Evolutionary conservation across 306 rosid species (phyloP).

Genomic region (Castanea sativa): DNA sequence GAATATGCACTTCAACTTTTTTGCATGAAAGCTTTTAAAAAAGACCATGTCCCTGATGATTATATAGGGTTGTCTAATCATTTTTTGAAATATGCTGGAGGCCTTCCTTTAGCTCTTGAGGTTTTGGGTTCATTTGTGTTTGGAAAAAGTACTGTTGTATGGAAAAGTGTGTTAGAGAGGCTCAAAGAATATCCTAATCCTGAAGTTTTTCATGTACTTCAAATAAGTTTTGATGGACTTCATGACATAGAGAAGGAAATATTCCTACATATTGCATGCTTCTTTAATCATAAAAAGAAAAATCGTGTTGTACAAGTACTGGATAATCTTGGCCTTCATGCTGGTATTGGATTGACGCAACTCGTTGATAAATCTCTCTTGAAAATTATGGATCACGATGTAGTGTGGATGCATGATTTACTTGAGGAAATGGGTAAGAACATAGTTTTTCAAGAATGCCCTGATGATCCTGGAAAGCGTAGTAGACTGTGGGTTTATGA

Average conservation of each 20-base stretch:
- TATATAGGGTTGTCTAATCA: accelerated
- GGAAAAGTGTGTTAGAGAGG: not conserved
- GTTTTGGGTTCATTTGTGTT: not conserved
- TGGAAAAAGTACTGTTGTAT: not conserved
- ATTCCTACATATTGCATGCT: not conserved
- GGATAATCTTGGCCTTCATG: not conserved
- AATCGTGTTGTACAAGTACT: not conserved
- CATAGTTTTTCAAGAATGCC: not conserved
- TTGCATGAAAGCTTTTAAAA: not conserved
- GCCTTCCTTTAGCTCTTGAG: not conserved
- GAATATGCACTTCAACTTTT: not conserved
- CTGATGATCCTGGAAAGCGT: not conserved
- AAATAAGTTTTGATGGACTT: not conserved
- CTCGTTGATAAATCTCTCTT: not conserved
- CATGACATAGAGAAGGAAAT: not conserved
- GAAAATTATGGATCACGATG: not conserved
- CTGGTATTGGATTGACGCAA: not conserved
- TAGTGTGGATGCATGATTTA: not conserved
- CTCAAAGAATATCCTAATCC: not conserved
- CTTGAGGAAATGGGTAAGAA: not conserved
- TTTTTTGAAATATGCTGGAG: accelerated
- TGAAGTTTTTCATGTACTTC: not conserved
- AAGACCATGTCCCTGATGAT: too few relatives aligned
- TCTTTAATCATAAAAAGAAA: not conserved
- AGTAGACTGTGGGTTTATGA: not conserved